Percentiles rank a stretch among this genome's conserved stretches.
Conservation (phyloP, 345 rosid genomes). For the Pistacia atlantica region DNA sequence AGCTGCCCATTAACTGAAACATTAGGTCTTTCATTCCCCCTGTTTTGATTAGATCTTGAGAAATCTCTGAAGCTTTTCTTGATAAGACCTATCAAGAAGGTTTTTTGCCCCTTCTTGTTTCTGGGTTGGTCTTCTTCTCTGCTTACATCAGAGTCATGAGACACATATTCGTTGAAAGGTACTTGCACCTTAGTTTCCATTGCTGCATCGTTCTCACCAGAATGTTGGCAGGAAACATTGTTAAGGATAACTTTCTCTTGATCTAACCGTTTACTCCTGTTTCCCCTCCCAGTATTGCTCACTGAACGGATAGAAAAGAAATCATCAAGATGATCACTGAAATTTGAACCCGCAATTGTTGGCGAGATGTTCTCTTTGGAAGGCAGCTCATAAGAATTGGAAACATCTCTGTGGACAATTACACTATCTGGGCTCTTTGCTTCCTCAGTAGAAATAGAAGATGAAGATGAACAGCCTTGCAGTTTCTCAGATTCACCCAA, state of each 20-base stretch:
- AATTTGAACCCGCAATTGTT: slow-evolving; percentile 43
- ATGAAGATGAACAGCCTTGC: slow-evolving; percentile 26
- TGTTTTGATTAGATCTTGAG: slow-evolving; percentile 27
- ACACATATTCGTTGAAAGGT: slow-evolving; percentile 38
- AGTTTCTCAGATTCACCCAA: slow-evolving; percentile 17
- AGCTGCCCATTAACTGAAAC: slow-evolving; percentile 65
- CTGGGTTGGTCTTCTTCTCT: slow-evolving; percentile 37
- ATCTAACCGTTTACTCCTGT: slow-evolving; percentile 28
- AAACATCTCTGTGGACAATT: slow-evolving; percentile 15
- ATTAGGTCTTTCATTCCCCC: slow-evolving; percentile 32
- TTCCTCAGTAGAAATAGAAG: slow-evolving; percentile 29
- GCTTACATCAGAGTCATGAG: slow-evolving; percentile 45
- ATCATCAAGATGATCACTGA: slow-evolving; percentile 41
- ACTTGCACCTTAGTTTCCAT: slow-evolving; percentile 44
- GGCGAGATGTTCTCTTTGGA: slow-evolving; percentile 25
- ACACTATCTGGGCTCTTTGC: slow-evolving; percentile 26
- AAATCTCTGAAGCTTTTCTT: slow-evolving; percentile 37
- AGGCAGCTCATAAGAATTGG: slow-evolving; percentile 33
- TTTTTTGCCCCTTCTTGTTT: slow-evolving; percentile 40
- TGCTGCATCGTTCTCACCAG: slow-evolving; percentile 38
- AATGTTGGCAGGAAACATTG: slow-evolving; percentile 40
- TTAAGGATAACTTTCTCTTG: slow-evolving; percentile 34
- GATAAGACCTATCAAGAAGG: slow-evolving; percentile 40
- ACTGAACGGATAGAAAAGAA: slow-evolving; percentile 36
- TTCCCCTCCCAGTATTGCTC: slow-evolving; percentile 33